Base-by-base conservation (phyloP, 2,329 filamentous ascomycete species). In the Lasiodiplodia theobromae region DNA sequence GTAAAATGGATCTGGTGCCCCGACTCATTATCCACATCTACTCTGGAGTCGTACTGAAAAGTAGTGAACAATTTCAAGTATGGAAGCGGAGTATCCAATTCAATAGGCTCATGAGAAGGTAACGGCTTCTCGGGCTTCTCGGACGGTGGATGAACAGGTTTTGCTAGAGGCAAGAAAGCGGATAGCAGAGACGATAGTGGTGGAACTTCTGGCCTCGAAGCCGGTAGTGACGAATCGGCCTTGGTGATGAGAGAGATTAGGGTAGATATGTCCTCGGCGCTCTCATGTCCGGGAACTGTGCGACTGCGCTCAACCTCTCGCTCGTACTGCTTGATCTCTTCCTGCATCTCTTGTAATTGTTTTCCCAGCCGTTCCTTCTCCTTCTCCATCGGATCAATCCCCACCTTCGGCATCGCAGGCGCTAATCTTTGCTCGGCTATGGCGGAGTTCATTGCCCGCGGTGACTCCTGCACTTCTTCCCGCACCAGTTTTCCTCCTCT, bases 41-140 rank as follows among this genome's bases (percentile, higher is more conserved):
- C 68, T 21, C 69, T 73, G 0, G 88, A 90, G 0, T 84, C 83
- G 68, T 92, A 89, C 0, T 82, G 82, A 16, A 96, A 84, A 0
- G 91, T 88, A 0, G 88, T 91, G 73, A 96, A 93, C 10, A 91
- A 84, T 56, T 91, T 87, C 0, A 94, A 83, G 71, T 91, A 93
- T 0, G 90, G 88, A 2, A 91, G 79, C 62, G 91, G 87, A 69
- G 94, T 87, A 0, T 85, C 82, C 1, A 91, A 84, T 0, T 86
- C 84, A 80, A 94, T 83, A 1, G 84, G 83, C 1, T 88, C 86
- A 74, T 94, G 92, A 1, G 90, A 92, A 8, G 85, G 81, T 0
- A 86, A 76, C 2, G 82, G 80, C n/a, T 78, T 80, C 51, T 76
- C 74, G 34, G 73, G 53, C 44, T 76, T 74, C 38, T 72, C 71